A percentile compares a stretch with the other conserved stretches of the same genome.
Evolutionary conservation across 1,139 yeast species (phyloP).

Genomic region (Candida labiduridarum): DNA sequence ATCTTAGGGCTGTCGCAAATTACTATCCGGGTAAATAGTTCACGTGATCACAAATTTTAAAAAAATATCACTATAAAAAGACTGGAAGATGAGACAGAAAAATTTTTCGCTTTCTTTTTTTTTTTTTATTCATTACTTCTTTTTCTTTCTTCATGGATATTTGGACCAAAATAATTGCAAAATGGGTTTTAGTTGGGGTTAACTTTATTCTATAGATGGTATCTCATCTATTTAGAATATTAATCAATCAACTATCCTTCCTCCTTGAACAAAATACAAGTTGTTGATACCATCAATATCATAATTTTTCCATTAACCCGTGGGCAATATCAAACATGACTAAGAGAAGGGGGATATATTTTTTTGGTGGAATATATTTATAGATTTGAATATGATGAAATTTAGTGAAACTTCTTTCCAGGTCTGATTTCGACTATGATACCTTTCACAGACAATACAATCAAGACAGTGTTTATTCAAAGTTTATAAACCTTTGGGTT

Average conservation of each 20-base stretch:
- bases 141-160: neutral
- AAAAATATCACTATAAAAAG: neutral
- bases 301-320: neutral
- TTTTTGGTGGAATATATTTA: neutral
- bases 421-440: constrained; percentile 81
- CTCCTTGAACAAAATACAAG: no score
- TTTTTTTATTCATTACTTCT: neutral
- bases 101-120: neutral
- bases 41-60: neutral
- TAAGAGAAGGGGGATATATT: neutral
- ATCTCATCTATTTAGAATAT: constrained; percentile 5
- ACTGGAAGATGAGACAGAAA: neutral
- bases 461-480: constrained; percentile 52
- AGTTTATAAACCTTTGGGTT: constrained; percentile 3
- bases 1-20: neutral
- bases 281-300: neutral
- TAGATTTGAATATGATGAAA: constrained; percentile 47
- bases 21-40: neutral
- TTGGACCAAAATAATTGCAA: neutral
- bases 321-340: no score
- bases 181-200: constrained; percentile 3
- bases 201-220: constrained; percentile 5
- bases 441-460: constrained; percentile 55
- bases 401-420: constrained; percentile 73
- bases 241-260: constrained; percentile 3